A percentile compares a stretch with the other conserved stretches of the same genome.
Conservation (phyloP, 2,329 filamentous ascomycete species). For the Grosmannia huntii region DNA sequence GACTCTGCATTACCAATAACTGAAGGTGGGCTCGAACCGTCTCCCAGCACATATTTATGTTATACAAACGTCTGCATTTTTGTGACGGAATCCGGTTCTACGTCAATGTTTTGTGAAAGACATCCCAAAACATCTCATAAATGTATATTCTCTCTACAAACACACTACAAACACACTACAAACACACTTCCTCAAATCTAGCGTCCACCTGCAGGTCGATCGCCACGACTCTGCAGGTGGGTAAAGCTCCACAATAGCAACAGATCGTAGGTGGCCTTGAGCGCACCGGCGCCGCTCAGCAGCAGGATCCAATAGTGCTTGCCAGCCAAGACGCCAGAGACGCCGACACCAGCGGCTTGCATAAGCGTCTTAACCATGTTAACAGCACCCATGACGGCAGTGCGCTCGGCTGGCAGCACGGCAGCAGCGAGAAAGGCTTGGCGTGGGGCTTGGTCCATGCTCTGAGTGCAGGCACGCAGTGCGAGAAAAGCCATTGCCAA, state of each 20-base stretch:
- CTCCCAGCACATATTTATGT: no score
- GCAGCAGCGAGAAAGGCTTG: slow-evolving; percentile 56
- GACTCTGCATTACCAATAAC: no score
- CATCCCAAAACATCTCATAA: no score
- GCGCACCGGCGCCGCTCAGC: slow-evolving; percentile 8
- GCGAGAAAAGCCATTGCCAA: slow-evolving; percentile 40
- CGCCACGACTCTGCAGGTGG: background rate
- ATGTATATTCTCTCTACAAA: no score
- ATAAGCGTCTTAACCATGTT: slow-evolving; percentile 56
- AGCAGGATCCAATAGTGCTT: slow-evolving; percentile 9
- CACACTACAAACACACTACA: no score
- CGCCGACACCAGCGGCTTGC: slow-evolving; percentile 47
- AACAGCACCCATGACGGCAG: slow-evolving; percentile 56
- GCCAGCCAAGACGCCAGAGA: slow-evolving; percentile 51
- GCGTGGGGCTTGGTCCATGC: slow-evolving; percentile 60
- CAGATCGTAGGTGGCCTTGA: slow-evolving; percentile 12
- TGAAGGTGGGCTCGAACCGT: no score
- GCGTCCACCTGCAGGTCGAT: background rate
- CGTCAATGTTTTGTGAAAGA: no score
- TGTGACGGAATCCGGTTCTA: no score
- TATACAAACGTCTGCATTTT: no score
- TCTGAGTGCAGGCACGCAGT: slow-evolving; percentile 47
- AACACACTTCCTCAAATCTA: background rate
- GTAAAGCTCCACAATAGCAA: background rate
- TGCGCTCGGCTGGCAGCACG: slow-evolving; percentile 52